Evolutionary conservation across 441 rosid genomes (phyloP), one percentile per base, ranked within the genome.

Genomic region (Macaranga tanarius): DNA sequence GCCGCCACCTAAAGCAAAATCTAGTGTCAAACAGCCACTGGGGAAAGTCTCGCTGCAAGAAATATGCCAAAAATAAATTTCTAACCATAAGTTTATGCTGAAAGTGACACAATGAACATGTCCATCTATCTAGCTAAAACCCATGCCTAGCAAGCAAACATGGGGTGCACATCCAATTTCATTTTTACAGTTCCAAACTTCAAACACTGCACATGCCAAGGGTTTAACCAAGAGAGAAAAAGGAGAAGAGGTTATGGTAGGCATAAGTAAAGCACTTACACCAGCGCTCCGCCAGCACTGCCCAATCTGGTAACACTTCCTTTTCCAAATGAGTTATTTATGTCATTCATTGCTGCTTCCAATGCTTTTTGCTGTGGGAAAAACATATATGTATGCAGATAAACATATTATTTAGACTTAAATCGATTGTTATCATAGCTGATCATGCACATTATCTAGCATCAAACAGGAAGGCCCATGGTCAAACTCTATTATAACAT

Each of bases 1-100:
- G 56, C 99, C 99, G 61, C 99, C 99, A 28, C 99, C 97, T 68
- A 94, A 88, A 71, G 99, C 99, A 79, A 90, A 88, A 89, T 94
- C 97, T 71, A 94, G 87, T 0, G 92, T 89, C 89, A 94, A 84
- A 72, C 93, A 80, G 79, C 99, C 99, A 78, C 99, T 89, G 4
- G 97, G 90, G 82, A 93, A 93, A 55, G 98, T 92, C 83, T 92
- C 97, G 15, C 98, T 91, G 86, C 76, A 76, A 80, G 34, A 47
- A 76, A 73, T 57, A 71, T 23, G 38, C 71, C 22, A 69, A 56
- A 77, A 23, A 57, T 20, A 52, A 61, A 76, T n/a, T 31, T 51
- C 63, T 42, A 62, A 23, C 40, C 25, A 40, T 40, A 61, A 68
- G 63, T 45, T 11, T 58, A 44, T 28, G 45, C 34, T 0, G 63